Base-by-base conservation (phyloP, 1,139 yeast species). In the Diutina mesorugosa region DNA sequence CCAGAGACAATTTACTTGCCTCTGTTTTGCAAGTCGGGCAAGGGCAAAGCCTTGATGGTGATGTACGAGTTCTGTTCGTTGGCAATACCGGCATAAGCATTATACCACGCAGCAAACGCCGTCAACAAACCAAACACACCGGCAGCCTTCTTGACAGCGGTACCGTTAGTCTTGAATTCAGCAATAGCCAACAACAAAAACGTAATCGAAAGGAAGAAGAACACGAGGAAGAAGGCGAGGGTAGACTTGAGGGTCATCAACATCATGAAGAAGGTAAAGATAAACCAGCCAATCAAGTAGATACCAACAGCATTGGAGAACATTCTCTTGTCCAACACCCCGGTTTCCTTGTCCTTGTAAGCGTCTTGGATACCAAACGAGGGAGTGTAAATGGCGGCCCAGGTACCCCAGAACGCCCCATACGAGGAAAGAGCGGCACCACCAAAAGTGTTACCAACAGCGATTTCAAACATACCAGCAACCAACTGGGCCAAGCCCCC, bases 321-420 rank as follows among this genome's bases (percentile, higher is more conserved):
- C 59, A 72, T 71, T 56, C 75, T 74, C 8, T 60, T 65, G 18
- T 65, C 69, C 55, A 73, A 71, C 8, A 66, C 72, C 47, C 71
- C 77, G n/a, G 53, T 50, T 28, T 32, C 32, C 6, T 30, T 30
- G 16, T 50, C 53, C 26, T 29, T 50, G 63, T 80, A 84, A 14
- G 93, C 84, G 4, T 74, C 73, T 26, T 69, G 72, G 60, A 90
- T 86, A 55, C 93, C 91, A 69, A 90, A 90, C 65, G 86, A 78
- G 46, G 85, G 83, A 57, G 85, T 81, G 60, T 81, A 75, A 59
- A 90, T 78, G 32, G 93, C 91, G 60, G 83, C 95, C 70, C 81
- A 87, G 51, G 91, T 76, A 69, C 88, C 77, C 97, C 97, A 90
- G 71, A 90, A 90, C 0, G 93, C 96, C 60, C 95, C 97, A 67